A percentile compares a stretch with the other conserved stretches of the same genome.
These are phyloP conservation scores for Trametes sanguinea DNA, from an alignment of 768 basidiomycete species.

Conservation along the genomic window DNA sequence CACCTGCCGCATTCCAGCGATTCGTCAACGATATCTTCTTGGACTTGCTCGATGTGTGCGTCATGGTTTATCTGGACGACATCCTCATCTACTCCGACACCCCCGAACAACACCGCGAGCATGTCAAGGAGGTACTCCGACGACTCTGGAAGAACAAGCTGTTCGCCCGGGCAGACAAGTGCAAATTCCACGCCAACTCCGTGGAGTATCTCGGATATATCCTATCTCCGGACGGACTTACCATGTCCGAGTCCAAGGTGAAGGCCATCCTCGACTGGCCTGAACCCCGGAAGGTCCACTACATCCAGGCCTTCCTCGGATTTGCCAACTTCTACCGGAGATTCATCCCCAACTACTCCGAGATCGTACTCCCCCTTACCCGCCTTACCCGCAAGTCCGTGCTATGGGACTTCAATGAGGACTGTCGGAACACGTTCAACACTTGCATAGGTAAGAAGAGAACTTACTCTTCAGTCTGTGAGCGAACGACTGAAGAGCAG, in stretches of 20 bases:
- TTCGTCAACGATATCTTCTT: conserved; percentile 2
- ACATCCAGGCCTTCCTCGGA: conserved; percentile 36
- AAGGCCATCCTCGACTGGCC: conserved; percentile 36
- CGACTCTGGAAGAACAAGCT: conserved; percentile 35
- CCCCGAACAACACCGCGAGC: conserved; percentile 21
- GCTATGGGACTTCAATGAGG: conserved; percentile 24
- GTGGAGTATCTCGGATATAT: conserved; percentile 49
- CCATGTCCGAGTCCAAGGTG: conserved; percentile 46
- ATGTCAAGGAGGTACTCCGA: conserved; percentile 25
- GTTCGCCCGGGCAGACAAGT: conserved; percentile 34
- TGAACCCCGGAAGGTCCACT: conserved; percentile 27
- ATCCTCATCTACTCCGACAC: conserved; percentile 21
- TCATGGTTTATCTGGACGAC: conserved; percentile 20
- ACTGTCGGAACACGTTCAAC: conserved; percentile 31
- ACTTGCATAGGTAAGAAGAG: not conserved
- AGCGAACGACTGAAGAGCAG: too few relatives aligned
- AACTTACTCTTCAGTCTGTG: too few relatives aligned
- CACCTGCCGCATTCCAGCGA: too few relatives aligned
- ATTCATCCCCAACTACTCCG: conserved; percentile 40
- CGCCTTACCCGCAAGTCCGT: conserved; percentile 31
- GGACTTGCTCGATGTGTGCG: conserved; percentile 18
- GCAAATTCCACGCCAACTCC: conserved; percentile 37
- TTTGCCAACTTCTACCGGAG: conserved; percentile 37
- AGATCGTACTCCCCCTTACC: conserved; percentile 36
- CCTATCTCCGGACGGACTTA: too few relatives aligned